These are phyloP conservation scores for Zymoseptoria pseudotritici DNA, from an alignment of 2,329 filamentous ascomycete genomes.

Conservation along the genomic window DNA sequence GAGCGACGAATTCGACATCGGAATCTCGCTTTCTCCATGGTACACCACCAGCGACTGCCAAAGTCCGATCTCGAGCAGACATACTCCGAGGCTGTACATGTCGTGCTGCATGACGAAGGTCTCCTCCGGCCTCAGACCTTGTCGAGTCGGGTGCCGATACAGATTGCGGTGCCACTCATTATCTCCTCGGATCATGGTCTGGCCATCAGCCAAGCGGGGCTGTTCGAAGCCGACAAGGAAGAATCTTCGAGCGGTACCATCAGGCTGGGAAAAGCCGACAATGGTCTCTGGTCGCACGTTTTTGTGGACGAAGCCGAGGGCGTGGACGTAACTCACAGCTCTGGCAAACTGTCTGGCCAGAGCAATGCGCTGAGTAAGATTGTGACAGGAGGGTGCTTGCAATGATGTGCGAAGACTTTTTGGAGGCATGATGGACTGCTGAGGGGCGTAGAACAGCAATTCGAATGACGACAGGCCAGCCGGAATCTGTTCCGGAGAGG, in stretches of 20 bases:
- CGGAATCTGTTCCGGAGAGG: neutral
- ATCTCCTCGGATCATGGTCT: constrained; percentile 34
- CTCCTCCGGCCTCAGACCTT: constrained; percentile 35
- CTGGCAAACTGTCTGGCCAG: constrained; percentile 28
- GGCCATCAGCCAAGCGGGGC: constrained; percentile 20
- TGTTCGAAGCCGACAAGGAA: constrained; percentile 1
- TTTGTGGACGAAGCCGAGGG: constrained; percentile 40
- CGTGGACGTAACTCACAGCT: constrained; percentile 33
- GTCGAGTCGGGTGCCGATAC: constrained; percentile 45
- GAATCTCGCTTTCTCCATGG: neutral
- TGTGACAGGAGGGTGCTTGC: constrained; percentile 4
- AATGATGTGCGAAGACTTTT: constrained; percentile 8
- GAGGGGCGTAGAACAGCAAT: neutral
- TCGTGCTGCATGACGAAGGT: constrained; percentile 48
- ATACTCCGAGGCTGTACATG: constrained; percentile 50
- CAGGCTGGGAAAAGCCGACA: constrained; percentile 21
- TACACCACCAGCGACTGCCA: constrained; percentile 35
- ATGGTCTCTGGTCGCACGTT: constrained; percentile 41
- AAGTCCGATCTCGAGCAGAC: constrained; percentile 47
- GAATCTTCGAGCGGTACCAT: neutral
- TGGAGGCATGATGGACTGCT: constrained; percentile 5
- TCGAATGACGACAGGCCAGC: neutral
- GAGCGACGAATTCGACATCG: neutral
- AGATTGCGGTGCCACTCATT: constrained; percentile 37
- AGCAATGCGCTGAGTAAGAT: constrained; percentile 23